Evolutionary conservation across 176 grass and related monocot genomes (phyloP).

Genomic region (Ensete glaucum): DNA sequence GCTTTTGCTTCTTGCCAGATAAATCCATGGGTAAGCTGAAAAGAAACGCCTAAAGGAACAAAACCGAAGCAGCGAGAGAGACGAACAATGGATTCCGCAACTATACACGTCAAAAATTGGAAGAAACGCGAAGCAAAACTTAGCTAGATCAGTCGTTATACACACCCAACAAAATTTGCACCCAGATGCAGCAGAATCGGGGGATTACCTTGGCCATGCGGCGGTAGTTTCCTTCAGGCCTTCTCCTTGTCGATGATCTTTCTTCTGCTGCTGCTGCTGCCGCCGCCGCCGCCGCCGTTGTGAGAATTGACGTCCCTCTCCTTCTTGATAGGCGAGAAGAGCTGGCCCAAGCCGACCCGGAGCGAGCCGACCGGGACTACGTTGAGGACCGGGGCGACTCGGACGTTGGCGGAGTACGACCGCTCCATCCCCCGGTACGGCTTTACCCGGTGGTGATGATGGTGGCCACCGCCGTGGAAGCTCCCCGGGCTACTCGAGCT

Average conservation of each 20-base stretch:
- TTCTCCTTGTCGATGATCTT: background rate
- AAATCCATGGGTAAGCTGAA: no score
- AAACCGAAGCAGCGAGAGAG: background rate
- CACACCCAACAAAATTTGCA: background rate
- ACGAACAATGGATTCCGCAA: background rate
- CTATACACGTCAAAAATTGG: background rate
- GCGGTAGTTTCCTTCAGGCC: background rate
- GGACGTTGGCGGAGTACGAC: conserved; percentile 8
- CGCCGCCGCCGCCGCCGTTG: background rate
- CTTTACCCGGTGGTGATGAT: background rate
- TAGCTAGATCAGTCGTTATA: background rate
- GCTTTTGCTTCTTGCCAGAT: no score
- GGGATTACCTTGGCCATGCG: background rate
- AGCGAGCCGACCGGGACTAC: conserved; percentile 12
- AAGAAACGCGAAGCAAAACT: background rate
- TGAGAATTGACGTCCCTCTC: background rate
- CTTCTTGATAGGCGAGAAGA: conserved; percentile 5
- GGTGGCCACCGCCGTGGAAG: conserved; percentile 5
- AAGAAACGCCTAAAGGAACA: background rate
- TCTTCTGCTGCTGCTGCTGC: background rate
- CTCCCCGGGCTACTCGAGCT: conserved; percentile 17
- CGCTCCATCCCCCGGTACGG: conserved; percentile 14
- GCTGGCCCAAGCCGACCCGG: conserved; percentile 6
- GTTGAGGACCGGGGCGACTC: conserved; percentile 8
- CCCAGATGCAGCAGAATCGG: background rate